Conservation (phyloP, 2,329 filamentous ascomycete species). For the Aspergillus brunneoviolaceus region DNA sequence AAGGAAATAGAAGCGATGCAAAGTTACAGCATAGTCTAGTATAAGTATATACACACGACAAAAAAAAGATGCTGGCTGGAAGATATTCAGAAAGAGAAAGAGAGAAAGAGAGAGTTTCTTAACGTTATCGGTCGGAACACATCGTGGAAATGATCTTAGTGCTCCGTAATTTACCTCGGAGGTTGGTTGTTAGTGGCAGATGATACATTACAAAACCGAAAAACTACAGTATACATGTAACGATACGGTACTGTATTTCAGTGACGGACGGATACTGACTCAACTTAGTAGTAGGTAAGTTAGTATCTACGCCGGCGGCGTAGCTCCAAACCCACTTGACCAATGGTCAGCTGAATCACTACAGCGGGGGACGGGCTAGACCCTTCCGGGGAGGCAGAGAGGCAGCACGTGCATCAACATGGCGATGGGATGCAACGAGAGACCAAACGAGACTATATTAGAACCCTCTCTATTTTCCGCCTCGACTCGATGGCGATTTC, state of each 20-base stretch:
- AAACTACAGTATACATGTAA: neutral
- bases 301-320: too few species aligned
- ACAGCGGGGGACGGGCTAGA: neutral
- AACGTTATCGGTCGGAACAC: neutral
- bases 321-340: neutral
- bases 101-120: neutral
- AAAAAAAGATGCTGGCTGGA: neutral
- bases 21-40: neutral
- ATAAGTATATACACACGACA: neutral
- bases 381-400: neutral
- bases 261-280: neutral
- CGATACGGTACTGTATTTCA: neutral
- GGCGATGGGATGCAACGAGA: conserved; percentile 2
- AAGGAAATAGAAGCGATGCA: neutral
- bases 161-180: too few species aligned
- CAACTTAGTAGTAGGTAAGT: too few species aligned
- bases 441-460: neutral
- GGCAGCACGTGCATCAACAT: conserved; percentile 4
- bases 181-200: too few species aligned
- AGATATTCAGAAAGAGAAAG: neutral
- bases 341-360: neutral
- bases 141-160: neutral
- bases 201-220: too few species aligned
- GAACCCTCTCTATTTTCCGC: neutral
- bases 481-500: neutral